Evolutionary conservation across 2,329 filamentous ascomycete species (phyloP), one percentile per base, ranked within the genome.

Genomic region (Coniochaeta ligniaria): DNA sequence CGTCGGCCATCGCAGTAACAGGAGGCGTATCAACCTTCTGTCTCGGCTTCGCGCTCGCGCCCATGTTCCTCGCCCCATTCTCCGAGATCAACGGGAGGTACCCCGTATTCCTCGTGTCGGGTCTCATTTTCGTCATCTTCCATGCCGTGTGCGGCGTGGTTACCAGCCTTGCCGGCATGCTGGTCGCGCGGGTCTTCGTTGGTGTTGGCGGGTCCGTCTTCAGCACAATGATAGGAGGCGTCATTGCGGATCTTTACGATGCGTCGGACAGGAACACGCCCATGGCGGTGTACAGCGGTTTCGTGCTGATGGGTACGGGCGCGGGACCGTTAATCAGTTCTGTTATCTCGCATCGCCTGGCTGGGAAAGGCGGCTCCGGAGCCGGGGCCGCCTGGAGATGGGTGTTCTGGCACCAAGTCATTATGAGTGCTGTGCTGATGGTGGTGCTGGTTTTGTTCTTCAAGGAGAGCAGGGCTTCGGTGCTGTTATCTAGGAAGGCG

Each of bases 201-300:
- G 93, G 93, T 1, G 84, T 86, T n/a, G 90, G 90, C 7, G 88
- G 85, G 6, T 92, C 87, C 57, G 86, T 81, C 0, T 96, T 96
- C 70, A 92, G 89, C 52, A 95, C 91, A 24, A 93, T 96, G 82
- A 89, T 96, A 0, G 93, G 93, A n/a, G 93, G 93, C 3, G 90
- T 97, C 4, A 88, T 97, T 45, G 89, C 89, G 58, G 93, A 97
- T 69, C 83, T 96, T 61, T 96, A 92, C 76, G 84, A 88, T 56
- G 85, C 90, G 11, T 77, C 90, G 62, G 87, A 90, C 52, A 81
- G 94, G 36, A 96, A 97, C 67, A 92, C 89, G 0, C 90, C 93
- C 0, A 96, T 97, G 94, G 88, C 91, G 0, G 71, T 96, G 0
- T 97, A 96, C 72, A 89, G 89, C n/a, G 91, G 89, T 0, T 79